Evolutionary conservation across 1,284 basidiomycete genomes (phyloP).

Genomic region (Ustilago curta): DNA sequence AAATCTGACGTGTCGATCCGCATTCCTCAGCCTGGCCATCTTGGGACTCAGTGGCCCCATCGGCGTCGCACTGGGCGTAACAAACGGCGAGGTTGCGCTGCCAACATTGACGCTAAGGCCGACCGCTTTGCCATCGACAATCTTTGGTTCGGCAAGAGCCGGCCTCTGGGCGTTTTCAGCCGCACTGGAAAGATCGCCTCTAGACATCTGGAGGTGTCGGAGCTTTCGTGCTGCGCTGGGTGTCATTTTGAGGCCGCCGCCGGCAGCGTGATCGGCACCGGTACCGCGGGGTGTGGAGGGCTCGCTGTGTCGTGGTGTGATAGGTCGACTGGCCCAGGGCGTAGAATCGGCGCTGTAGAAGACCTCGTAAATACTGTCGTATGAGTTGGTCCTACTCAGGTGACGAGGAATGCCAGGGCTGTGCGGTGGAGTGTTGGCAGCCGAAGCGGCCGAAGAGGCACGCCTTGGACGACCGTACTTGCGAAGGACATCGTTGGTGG

Average conservation of each 20-base stretch:
- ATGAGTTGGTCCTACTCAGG: conserved; percentile 51
- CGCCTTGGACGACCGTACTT: conserved; percentile 49
- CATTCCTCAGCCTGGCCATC: conserved; percentile 9
- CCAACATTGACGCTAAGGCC: conserved; percentile 36
- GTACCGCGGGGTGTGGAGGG: conserved; percentile 36
- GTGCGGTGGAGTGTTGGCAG: conserved; percentile 11
- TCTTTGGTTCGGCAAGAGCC: conserved; percentile 20
- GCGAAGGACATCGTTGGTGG: conserved; percentile 61
- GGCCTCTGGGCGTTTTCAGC: conserved; percentile 28
- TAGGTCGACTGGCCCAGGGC: conserved; percentile 46
- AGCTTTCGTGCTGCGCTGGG: conserved; percentile 56
- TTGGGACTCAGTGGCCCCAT: conserved; percentile 26
- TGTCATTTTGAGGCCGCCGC: conserved; percentile 40
- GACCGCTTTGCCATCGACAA: conserved; percentile 36
- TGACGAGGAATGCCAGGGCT: conserved; percentile 9
- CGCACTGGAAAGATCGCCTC: conserved; percentile 40
- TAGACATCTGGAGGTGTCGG: conserved; percentile 55
- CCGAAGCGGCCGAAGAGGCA: conserved; percentile 9
- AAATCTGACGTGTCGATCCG: conserved; percentile 41
- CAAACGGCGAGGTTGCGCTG: conserved; percentile 16
- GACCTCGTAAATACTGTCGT: conserved; percentile 65
- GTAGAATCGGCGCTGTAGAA: conserved; percentile 56
- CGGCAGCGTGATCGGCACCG: not conserved
- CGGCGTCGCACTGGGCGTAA: conserved; percentile 38
- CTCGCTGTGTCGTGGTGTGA: conserved; percentile 53